Base-by-base conservation (phyloP, 352 stramenopile genomes). In the Globisporangium megalacanthum region DNA sequence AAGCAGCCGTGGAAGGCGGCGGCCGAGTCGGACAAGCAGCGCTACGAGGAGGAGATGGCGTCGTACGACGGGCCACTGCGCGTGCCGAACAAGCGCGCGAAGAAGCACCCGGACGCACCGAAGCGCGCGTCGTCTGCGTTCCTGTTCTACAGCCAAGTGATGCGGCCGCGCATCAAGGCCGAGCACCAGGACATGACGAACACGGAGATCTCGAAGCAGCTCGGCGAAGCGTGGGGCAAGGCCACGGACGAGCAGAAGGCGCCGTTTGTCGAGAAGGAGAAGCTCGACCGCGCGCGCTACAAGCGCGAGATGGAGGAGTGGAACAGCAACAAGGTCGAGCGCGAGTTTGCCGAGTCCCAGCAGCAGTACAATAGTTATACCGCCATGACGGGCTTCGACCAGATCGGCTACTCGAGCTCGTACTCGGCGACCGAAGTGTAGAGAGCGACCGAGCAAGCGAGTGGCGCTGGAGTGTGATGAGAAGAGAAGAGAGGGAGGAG, bases 171-270 rank as follows among this genome's bases (percentile, higher is more conserved):
- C 29, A 92, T 98, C 48, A 97, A 98, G 70, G 68, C 81, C 4
- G 81, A 97, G 52, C 87, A 98, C 70, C 92, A 92, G 46, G 86
- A 96, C 52, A 97, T 98, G 86, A 95, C 96, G 60, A 98, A 98
- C 69, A 97, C 92, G 64, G 94, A 98, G 54, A 96, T 98, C 63
- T 98, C 93, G 11, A 93, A 95, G 66, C 77, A 97, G 51, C 68
- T 98, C 25, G 94, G 94, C 20, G 90, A 98, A 62, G 84, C 90
- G 6, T 98, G 95, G 94, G 58, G 72, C 41, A 96, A 96, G 61
- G 79, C 89, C n/a, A 94, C 79, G 36, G 79, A 96, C 35, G 82
- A 94, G 56, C 89, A 98, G 64, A 96, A 96, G 61, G 69, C 72
- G 10, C 94, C 92, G 36, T 97, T 95, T 62, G 74, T 97, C 13